A percentile compares a stretch with the other conserved stretches of the same genome.
phyloP scores from a whole-genome alignment of 2,329 filamentous ascomycete genomes.

The Xylaria hypoxylon region DNA sequence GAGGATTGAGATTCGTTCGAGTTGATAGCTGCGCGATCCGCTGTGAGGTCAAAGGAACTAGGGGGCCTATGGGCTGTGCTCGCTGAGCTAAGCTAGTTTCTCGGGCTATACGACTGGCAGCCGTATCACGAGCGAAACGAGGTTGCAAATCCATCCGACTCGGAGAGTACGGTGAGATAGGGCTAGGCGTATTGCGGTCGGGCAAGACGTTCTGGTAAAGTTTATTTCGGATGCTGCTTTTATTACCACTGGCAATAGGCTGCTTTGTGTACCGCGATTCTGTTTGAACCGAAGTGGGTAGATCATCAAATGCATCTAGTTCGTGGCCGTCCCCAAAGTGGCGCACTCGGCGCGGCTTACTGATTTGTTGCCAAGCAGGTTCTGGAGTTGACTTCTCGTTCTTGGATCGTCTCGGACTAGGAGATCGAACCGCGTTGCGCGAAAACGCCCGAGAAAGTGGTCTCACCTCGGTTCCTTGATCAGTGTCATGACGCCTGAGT shows the following conservation, averaged over 20 bases:
- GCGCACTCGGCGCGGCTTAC: slow-evolving; percentile 74
- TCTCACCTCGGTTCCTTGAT: slow-evolving; percentile 70
- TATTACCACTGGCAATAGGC: slow-evolving; percentile 77
- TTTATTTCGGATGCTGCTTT: slow-evolving; percentile 69
- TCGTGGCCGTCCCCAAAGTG: slow-evolving; percentile 94
- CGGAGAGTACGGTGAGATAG: slow-evolving; percentile 68
- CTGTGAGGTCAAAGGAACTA: slow-evolving; percentile 67
- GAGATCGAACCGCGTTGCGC: slow-evolving; percentile 68
- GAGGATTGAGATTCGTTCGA: slow-evolving; percentile 60
- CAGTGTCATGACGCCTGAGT: slow-evolving; percentile 85
- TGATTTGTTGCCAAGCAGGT: slow-evolving; percentile 74
- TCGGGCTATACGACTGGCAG: slow-evolving; percentile 72
- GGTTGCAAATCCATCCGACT: slow-evolving; percentile 66
- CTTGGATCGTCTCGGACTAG: slow-evolving; percentile 66
- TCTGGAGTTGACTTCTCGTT: slow-evolving; percentile 58
- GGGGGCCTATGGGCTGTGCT: slow-evolving; percentile 63
- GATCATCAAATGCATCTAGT: slow-evolving; percentile 91
- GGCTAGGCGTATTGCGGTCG: slow-evolving; percentile 65
- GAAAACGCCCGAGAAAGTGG: slow-evolving; percentile 69
- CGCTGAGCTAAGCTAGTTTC: slow-evolving; percentile 72
- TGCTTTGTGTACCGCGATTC: slow-evolving; percentile 88
- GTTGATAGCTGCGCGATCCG: slow-evolving; percentile 65
- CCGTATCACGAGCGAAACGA: slow-evolving; percentile 73
- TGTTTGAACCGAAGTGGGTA: slow-evolving; percentile 84
- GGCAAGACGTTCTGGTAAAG: slow-evolving; percentile 66